Conservation (phyloP, 2,329 filamentous ascomycete species). For the Fusarium sp. region DNA sequence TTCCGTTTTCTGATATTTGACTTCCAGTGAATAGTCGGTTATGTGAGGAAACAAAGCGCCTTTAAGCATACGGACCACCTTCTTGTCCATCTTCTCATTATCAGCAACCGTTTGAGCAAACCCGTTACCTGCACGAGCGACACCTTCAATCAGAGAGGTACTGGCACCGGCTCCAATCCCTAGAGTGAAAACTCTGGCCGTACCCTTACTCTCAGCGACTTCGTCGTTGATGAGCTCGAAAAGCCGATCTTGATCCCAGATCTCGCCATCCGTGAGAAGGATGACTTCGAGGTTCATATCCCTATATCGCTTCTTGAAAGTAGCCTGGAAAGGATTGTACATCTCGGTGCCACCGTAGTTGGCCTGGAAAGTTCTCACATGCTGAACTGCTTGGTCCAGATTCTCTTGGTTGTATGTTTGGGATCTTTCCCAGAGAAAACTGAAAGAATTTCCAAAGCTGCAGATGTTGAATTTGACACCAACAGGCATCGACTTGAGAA, state of each 20-base stretch:
- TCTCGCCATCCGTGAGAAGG: constrained; percentile 67
- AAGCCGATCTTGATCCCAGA: constrained; percentile 60
- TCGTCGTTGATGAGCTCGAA: constrained; percentile 60
- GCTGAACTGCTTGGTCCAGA: constrained; percentile 56
- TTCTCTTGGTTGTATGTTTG: constrained; percentile 59
- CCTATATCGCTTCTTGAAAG: constrained; percentile 57
- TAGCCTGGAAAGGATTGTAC: constrained; percentile 57
- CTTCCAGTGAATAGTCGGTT: constrained; percentile 70
- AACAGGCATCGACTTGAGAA: constrained; percentile 73
- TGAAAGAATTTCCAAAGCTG: constrained; percentile 67
- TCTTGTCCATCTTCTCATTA: constrained; percentile 74
- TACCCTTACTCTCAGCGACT: constrained; percentile 54
- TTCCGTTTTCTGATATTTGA: constrained; percentile 63
- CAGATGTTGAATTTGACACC: constrained; percentile 77
- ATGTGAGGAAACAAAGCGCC: constrained; percentile 75
- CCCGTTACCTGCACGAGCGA: constrained; percentile 66
- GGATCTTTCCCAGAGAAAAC: constrained; percentile 63
- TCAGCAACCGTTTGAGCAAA: constrained; percentile 72
- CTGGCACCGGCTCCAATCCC: constrained; percentile 66
- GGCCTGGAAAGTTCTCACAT: constrained; percentile 58
- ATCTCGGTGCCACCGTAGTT: constrained; percentile 68
- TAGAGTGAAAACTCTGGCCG: constrained; percentile 65
- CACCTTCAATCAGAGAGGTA: constrained; percentile 65
- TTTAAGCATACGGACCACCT: constrained; percentile 80
- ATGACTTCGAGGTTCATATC: constrained; percentile 66